Evolutionary conservation across 1,284 basidiomycete species (phyloP).

Genomic region (Ganoderma resinaceum): DNA sequence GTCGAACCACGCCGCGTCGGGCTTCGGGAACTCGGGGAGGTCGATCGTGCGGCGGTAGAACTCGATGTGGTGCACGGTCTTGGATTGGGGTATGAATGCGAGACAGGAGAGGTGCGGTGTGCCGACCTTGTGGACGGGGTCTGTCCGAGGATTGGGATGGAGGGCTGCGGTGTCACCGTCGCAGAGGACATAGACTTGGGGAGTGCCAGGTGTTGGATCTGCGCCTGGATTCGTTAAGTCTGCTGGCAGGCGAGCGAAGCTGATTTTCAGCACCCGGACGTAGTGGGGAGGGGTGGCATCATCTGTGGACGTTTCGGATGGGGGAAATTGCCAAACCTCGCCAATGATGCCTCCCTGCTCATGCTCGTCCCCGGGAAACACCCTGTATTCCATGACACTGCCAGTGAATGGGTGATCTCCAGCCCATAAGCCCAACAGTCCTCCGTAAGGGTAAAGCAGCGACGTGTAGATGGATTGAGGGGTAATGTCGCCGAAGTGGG

Average conservation of each 20-base stretch:
- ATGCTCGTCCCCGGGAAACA: slow-evolving; percentile 25
- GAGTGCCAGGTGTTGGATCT: not conserved
- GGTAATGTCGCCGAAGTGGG: slow-evolving; percentile 24
- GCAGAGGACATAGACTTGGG: slow-evolving; percentile 16
- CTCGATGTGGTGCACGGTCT: slow-evolving; percentile 28
- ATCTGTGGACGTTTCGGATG: slow-evolving; percentile 2
- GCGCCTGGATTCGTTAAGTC: not conserved
- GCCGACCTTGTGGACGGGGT: not conserved
- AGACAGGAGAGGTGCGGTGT: slow-evolving; percentile 22
- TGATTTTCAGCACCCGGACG: slow-evolving; percentile 31
- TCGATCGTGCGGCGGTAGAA: slow-evolving; percentile 28
- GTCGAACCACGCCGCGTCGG: slow-evolving; percentile 31
- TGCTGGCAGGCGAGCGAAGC: slow-evolving; percentile 22
- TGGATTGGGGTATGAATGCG: slow-evolving; percentile 18
- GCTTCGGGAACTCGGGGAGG: slow-evolving; percentile 33
- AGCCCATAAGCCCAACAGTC: slow-evolving; percentile 37
- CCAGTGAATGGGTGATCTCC: slow-evolving; percentile 34
- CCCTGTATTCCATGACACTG: slow-evolving; percentile 34
- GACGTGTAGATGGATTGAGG: slow-evolving; percentile 32
- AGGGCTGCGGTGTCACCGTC: not conserved
- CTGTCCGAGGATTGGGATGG: not conserved
- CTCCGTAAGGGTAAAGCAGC: slow-evolving; percentile 34
- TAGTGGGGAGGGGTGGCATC: slow-evolving; percentile 23
- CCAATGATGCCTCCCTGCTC: slow-evolving; percentile 36
- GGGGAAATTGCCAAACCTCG: slow-evolving; percentile 32